Evolutionary conservation across 495 filamentous ascomycete genomes (phyloP).

Genomic region (Lindgomyces ingoldianus): DNA sequence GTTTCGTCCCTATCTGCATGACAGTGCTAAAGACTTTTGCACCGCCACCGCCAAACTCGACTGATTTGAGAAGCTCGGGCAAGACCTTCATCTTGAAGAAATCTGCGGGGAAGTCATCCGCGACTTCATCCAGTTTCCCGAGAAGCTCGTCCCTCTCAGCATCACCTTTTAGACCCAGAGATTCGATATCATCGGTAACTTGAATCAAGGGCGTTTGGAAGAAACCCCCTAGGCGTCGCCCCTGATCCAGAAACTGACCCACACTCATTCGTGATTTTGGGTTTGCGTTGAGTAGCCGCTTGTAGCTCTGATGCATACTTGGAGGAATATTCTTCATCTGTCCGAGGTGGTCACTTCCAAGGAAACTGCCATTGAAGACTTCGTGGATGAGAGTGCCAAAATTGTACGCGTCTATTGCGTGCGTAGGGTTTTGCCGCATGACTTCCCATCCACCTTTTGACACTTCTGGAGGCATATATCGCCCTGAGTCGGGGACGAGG

Average conservation of each 20-base stretch:
- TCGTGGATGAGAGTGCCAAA: slow-evolving; percentile 85
- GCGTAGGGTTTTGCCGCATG: slow-evolving; percentile 77
- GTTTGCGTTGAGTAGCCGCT: slow-evolving; percentile 80
- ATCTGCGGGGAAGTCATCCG: slow-evolving; percentile 93
- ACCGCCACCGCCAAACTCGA: slow-evolving; percentile 95
- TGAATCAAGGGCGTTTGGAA: slow-evolving; percentile 92
- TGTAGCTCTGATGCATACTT: slow-evolving; percentile 85
- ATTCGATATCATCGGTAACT: slow-evolving; percentile 88
- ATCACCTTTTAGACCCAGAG: slow-evolving; percentile 82
- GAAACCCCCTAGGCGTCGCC: slow-evolving; percentile 76
- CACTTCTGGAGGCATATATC: slow-evolving; percentile 84
- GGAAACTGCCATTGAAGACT: slow-evolving; percentile 82
- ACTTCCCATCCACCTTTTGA: slow-evolving; percentile 83
- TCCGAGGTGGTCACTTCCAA: slow-evolving; percentile 70
- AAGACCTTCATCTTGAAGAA: slow-evolving; percentile 97
- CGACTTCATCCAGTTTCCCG: slow-evolving; percentile 78
- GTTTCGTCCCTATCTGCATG: slow-evolving; percentile 83
- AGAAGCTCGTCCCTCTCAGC: slow-evolving; percentile 83
- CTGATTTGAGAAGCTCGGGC: slow-evolving; percentile 92
- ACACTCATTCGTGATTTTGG: slow-evolving; percentile 84
- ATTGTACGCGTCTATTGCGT: slow-evolving; percentile 82
- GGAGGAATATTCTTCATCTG: slow-evolving; percentile 86
- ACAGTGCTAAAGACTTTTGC: slow-evolving; percentile 86
- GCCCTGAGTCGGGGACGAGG: slow-evolving; percentile 75
- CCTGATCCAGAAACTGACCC: slow-evolving; percentile 86